phyloP scores from a whole-genome alignment of 306 rosid species.

The Cucurbita maxima region DNA sequence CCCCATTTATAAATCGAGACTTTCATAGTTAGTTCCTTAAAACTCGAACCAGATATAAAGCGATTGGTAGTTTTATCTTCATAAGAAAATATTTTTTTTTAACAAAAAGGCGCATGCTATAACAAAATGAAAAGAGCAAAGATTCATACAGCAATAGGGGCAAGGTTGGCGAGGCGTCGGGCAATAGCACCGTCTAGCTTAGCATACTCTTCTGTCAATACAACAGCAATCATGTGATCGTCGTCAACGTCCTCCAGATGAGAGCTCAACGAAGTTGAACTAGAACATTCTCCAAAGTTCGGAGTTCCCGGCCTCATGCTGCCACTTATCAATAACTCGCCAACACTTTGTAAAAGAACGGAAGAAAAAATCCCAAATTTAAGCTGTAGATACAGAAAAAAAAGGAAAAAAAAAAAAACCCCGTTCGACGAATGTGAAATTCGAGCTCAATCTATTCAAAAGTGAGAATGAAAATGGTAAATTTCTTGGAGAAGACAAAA shows the following conservation, averaged over 20 bases:
- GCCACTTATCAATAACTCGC: background rate
- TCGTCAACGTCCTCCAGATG: constrained; percentile 44
- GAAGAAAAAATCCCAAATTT: background rate
- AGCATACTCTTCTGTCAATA: constrained; percentile 71
- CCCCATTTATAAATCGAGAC: background rate
- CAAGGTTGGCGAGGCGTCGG: constrained; percentile 51
- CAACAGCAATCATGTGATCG: constrained; percentile 70
- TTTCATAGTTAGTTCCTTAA: background rate
- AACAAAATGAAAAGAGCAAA: background rate
- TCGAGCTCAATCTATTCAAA: background rate
- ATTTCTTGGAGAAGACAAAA: too few species aligned
- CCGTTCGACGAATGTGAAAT: background rate
- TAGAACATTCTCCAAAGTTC: constrained; percentile 39
- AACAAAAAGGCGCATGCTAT: background rate
- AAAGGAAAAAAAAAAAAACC: background rate
- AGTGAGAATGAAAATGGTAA: too few species aligned
- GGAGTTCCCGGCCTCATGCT: constrained; percentile 31
- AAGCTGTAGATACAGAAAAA: background rate
- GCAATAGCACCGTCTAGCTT: constrained; percentile 51
- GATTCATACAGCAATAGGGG: constrained; percentile 46
- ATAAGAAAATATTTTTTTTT: background rate
- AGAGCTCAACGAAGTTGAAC: constrained; percentile 46
- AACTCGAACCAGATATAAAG: background rate
- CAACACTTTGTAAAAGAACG: background rate
- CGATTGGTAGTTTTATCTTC: background rate